phyloP scores from a whole-genome alignment of 805 yeast species.

The Candida mattraensis region DNA sequence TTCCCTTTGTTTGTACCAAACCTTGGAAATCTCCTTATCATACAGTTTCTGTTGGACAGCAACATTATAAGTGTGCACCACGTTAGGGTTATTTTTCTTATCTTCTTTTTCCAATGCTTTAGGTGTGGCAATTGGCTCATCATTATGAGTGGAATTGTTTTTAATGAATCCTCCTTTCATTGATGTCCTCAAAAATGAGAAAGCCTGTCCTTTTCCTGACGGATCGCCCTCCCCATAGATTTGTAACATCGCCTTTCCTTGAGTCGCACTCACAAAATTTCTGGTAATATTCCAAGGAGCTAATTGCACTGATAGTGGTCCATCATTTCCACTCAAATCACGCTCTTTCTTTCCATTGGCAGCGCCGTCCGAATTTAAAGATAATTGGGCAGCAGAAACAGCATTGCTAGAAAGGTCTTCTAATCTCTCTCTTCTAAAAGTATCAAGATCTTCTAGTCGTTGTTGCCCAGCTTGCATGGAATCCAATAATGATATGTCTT shows the following conservation, averaged over 20 bases:
- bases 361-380: conserved; percentile 7
- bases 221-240: conserved; percentile 95
- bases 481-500: conserved; percentile 82
- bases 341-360: conserved; percentile 21
- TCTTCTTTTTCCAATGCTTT: conserved; percentile 27
- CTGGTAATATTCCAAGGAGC: conserved; percentile 95
- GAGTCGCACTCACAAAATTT: conserved; percentile 90
- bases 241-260: conserved; percentile 95
- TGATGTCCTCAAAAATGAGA: conserved; percentile 83
- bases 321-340: conserved; percentile 44
- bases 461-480: conserved; percentile 95
- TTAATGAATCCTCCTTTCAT: conserved; percentile 87
- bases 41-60: conserved; percentile 87
- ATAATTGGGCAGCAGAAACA: conserved; percentile 4
- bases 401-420: conserved; percentile 18
- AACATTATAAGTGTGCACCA: conserved; percentile 74
- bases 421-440: conserved; percentile 43
- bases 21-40: conserved; percentile 83
- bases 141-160: conserved; percentile 19
- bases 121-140: conserved; percentile 20
- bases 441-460: conserved; percentile 75
- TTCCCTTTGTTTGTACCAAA: conserved; percentile 84
- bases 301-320: conserved; percentile 75
- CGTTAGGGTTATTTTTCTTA: conserved; percentile 43
- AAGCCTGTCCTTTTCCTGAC: conserved; percentile 85